Base-by-base conservation (phyloP, 148 eudicot genomes). In the Diospyros lotus region DNA sequence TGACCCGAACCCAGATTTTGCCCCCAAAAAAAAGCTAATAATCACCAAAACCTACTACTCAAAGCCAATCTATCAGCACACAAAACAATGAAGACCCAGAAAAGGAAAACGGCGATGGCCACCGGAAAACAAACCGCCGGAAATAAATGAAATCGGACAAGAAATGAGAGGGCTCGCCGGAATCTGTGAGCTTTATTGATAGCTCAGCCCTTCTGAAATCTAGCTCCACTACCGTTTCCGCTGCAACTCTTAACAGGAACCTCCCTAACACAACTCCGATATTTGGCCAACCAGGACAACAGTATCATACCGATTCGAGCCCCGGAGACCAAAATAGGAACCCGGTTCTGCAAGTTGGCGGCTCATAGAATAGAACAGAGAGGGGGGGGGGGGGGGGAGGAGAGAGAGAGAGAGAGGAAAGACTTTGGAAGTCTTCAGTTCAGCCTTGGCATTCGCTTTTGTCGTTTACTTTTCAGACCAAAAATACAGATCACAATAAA, bases 1-100 rank as follows among this genome's bases (percentile, higher is more conserved):
- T 77, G 45, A 53, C 75, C 61, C 44, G 38, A 66, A 64, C 75
- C 48, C 70, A 77, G 75, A 78, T 78, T 66, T 28, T 28, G 28
- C 28, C 28, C 28, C 28, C 0, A 59, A 17, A 3, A 73, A 73
- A 45, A 50, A 69, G 12, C 28, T 52, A 52, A 44, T 52, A 52
- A 44, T 68, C 54, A 68, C 18, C 63, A 74, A 68, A 17, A 74
- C 73, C 56, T 74, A 53, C 13, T 6, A 39, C 38, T 54, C 46
- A 43, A 53, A 42, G 58, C 43, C 39, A 28, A 64, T 58, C 43
- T 55, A 11, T n/a, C 5, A 66, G 43, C 51, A 40, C 77, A 42
- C 28, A 63, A 40, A 58, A 59, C n/a, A 41, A 72, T 6, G 64
- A 56, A 58, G 40, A 39, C 9, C 56, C 9, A 18, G 46, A 67